Evolutionary conservation across 768 basidiomycete species (phyloP).

Genomic region (Russula emetica): DNA sequence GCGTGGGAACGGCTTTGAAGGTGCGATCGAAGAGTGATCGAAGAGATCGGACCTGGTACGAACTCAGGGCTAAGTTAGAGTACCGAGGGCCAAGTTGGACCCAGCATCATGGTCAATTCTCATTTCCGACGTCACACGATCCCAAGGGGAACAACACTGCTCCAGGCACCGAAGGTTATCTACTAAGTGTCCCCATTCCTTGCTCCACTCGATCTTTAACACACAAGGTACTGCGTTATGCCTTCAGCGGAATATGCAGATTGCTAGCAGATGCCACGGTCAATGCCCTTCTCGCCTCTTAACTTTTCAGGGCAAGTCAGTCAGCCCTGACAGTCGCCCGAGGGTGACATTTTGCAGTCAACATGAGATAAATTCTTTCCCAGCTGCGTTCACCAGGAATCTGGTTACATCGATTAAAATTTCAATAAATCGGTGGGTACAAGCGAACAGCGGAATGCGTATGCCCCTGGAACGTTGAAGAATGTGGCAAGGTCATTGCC

Average conservation of each 20-base stretch:
- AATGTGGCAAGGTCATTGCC: background rate
- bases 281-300: no score
- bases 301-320: background rate
- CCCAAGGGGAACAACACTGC: background rate
- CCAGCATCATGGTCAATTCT: no score
- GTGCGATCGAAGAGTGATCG: background rate
- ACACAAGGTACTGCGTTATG: background rate
- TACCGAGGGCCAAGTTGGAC: background rate
- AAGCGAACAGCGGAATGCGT: background rate
- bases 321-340: background rate
- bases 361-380: background rate
- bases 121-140: background rate
- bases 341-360: background rate
- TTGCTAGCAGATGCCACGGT: background rate
- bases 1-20: background rate
- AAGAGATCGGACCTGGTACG: background rate
- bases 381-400: background rate
- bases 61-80: background rate
- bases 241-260: background rate
- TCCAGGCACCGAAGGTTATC: constrained; percentile 3
- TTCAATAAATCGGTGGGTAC: background rate
- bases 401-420: background rate
- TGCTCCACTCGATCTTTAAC: background rate
- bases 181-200: no score
- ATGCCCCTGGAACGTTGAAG: background rate